Conservation (phyloP, 371 early-diverging fungal genomes). For the Choanephora cucurbitarum region DNA sequence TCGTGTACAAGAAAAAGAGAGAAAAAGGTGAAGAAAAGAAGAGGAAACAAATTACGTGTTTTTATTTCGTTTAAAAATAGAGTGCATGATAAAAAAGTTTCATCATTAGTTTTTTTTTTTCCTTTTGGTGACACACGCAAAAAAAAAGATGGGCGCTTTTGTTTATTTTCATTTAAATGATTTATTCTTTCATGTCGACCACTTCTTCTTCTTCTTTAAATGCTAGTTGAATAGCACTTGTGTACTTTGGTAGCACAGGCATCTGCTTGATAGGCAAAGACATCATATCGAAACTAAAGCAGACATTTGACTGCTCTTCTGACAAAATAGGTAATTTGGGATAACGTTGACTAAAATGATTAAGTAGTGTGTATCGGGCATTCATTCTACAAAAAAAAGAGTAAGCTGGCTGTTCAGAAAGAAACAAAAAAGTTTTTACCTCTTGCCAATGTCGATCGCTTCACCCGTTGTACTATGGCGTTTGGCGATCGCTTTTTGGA, state of each 20-base stretch:
- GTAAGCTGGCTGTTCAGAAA: neutral
- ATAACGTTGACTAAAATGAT: slow-evolving; percentile 99
- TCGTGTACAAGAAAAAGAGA: neutral
- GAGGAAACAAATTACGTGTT: neutral
- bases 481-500: slow-evolving; percentile 83
- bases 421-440: slow-evolving; percentile 30
- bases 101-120: slow-evolving; percentile 12
- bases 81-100: slow-evolving; percentile 19
- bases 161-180: slow-evolving; percentile 2
- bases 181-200: slow-evolving; percentile 20
- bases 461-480: slow-evolving; percentile 91
- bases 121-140: slow-evolving; percentile 3
- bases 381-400: slow-evolving; percentile 59
- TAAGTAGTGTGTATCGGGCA: slow-evolving; percentile 84
- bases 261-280: slow-evolving; percentile 62
- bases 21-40: slow-evolving; percentile 4
- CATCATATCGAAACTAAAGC: slow-evolving; percentile 89
- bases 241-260: slow-evolving; percentile 59
- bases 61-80: slow-evolving; percentile 5
- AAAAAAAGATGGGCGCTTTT: slow-evolving; percentile 5
- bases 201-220: slow-evolving; percentile 57
- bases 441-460: slow-evolving; percentile 81
- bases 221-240: slow-evolving; percentile 56
- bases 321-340: slow-evolving; percentile 73
- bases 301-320: slow-evolving; percentile 53